These are phyloP conservation scores for Trypethelium eluteriae DNA, from an alignment of 495 filamentous ascomycete genomes.

Conservation along the genomic window DNA sequence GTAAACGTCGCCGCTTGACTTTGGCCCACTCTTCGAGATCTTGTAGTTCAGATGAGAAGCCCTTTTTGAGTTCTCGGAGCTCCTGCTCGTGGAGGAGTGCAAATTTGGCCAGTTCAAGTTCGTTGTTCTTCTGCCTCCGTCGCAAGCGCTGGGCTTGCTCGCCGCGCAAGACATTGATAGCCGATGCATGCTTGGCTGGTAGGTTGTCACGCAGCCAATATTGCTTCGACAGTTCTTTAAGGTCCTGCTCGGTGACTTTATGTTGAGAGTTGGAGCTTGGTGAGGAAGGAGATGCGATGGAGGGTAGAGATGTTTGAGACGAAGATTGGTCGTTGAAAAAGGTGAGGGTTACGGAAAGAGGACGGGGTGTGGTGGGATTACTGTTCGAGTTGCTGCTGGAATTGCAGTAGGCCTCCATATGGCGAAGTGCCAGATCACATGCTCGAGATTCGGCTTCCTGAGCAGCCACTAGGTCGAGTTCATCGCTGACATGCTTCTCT, in stretches of 20 bases:
- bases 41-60: constrained; percentile 45
- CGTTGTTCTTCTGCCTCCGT: constrained; percentile 57
- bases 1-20: neutral
- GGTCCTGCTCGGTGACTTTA: constrained; percentile 50
- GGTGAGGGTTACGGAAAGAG: constrained; percentile 28
- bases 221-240: constrained; percentile 60
- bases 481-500: constrained; percentile 64
- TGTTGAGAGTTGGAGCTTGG: constrained; percentile 25
- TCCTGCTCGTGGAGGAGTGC: constrained; percentile 46
- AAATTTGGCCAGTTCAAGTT: constrained; percentile 39
- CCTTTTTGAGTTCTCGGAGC: constrained; percentile 49
- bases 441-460: constrained; percentile 50
- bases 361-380: constrained; percentile 8
- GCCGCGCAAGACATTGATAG: constrained; percentile 74
- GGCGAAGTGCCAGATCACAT: constrained; percentile 59
- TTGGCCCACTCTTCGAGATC: constrained; percentile 40
- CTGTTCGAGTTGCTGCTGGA: constrained; percentile 45
- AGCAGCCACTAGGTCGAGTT: constrained; percentile 50
- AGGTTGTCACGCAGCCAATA: constrained; percentile 61
- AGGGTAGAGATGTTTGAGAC: constrained; percentile 31
- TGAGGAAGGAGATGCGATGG: constrained; percentile 11
- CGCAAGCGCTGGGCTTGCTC: constrained; percentile 65
- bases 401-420: constrained; percentile 70
- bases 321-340: constrained; percentile 19
- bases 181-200: constrained; percentile 59